Evolutionary conservation across 148 eudicot genomes (phyloP).

Genomic region (Camellia granthamiana): DNA sequence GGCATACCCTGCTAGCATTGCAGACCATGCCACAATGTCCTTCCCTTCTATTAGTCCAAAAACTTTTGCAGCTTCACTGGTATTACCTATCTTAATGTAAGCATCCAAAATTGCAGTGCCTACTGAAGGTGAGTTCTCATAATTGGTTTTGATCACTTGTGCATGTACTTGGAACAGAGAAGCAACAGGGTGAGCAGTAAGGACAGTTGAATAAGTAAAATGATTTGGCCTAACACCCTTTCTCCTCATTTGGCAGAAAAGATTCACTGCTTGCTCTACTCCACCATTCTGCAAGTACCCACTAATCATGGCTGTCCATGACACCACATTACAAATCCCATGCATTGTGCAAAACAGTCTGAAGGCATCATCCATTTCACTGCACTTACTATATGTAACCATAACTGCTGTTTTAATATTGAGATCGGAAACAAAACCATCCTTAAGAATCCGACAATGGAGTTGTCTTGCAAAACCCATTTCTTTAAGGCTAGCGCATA

Average conservation of each 20-base stretch:
- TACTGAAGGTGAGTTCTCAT: slow-evolving; percentile 57
- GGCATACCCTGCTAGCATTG: slow-evolving; percentile 84
- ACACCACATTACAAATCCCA: slow-evolving; percentile 60
- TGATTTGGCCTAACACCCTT: slow-evolving; percentile 66
- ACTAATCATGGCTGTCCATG: slow-evolving; percentile 91
- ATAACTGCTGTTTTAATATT: slow-evolving; percentile 72
- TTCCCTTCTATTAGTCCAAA: slow-evolving; percentile 56
- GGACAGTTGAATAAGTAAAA: slow-evolving; percentile 79
- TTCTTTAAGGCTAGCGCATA: slow-evolving; percentile 61
- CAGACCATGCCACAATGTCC: slow-evolving; percentile 93
- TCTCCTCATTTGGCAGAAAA: slow-evolving; percentile 68
- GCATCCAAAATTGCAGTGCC: slow-evolving; percentile 90
- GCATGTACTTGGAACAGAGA: slow-evolving; percentile 76
- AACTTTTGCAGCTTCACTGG: slow-evolving; percentile 62
- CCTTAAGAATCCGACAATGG: slow-evolving; percentile 57
- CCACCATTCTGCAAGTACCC: slow-evolving; percentile 73
- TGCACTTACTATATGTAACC: slow-evolving; percentile 66
- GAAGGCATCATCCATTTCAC: slow-evolving; percentile 63
- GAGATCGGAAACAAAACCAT: slow-evolving; percentile 47
- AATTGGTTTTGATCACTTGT: slow-evolving; percentile 61
- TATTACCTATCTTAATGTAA: slow-evolving; percentile 62
- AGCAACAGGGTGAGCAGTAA: slow-evolving; percentile 54
- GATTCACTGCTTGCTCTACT: slow-evolving; percentile 46
- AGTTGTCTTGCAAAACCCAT: slow-evolving; percentile 62
- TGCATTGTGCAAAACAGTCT: slow-evolving; percentile 54